Conservation (phyloP, 257 asterid genomes). For the Marsdenia floribunda region DNA sequence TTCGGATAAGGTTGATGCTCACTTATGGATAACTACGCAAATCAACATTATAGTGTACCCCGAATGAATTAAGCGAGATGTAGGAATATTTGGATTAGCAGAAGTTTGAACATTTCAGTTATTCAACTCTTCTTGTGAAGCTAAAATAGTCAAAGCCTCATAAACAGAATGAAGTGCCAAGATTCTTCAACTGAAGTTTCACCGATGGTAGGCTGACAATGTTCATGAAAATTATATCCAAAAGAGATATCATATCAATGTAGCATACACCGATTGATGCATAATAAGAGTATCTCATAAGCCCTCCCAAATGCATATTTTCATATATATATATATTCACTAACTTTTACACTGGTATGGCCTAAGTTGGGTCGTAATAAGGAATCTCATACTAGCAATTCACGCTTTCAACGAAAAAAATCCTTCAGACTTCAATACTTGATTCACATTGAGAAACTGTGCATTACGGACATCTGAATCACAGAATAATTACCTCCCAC, state of each 20-base stretch:
- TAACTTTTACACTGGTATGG: not conserved
- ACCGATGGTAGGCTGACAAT: not conserved
- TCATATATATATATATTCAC: not conserved
- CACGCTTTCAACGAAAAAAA: not conserved
- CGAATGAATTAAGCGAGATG: not conserved
- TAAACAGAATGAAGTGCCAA: not conserved
- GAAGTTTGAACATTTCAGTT: not conserved
- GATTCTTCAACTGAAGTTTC: not conserved
- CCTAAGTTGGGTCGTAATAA: not conserved
- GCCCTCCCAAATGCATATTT: not conserved
- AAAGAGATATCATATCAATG: too few species aligned
- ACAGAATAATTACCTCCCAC: not conserved
- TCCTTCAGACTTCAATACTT: not conserved
- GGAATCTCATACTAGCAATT: not conserved
- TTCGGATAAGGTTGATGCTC: not conserved
- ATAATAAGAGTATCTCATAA: not conserved
- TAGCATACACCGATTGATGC: too few species aligned
- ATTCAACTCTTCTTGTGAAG: not conserved
- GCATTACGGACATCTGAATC: not conserved
- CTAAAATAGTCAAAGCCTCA: not conserved
- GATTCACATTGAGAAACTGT: not conserved
- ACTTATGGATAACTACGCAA: not conserved
- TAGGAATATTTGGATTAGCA: not conserved
- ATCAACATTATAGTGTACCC: not conserved
- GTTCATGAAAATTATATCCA: not conserved